Percentiles rank a stretch among this genome's conserved stretches.
These are phyloP conservation scores for Pyrrhoderma lamaoense DNA, from an alignment of 1,284 basidiomycete genomes.

Conservation along the genomic window DNA sequence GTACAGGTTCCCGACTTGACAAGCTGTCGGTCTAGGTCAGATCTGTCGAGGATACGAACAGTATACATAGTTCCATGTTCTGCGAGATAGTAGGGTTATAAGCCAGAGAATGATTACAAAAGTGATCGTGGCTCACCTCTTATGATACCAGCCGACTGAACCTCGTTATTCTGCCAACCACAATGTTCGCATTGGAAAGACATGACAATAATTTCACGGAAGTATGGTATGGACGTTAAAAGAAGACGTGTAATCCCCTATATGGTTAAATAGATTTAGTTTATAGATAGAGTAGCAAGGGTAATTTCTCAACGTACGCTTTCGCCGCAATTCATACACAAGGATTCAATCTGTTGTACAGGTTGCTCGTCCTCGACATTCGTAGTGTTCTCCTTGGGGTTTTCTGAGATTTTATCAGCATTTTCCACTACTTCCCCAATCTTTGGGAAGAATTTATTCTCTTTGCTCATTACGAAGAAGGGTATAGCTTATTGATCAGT, in stretches of 20 bases:
- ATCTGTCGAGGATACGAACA: slow-evolving; percentile 65
- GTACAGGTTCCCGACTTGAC: slow-evolving; percentile 86
- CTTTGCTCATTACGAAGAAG: not conserved
- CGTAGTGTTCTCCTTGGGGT: slow-evolving; percentile 24
- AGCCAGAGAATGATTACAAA: not conserved
- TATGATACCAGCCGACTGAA: slow-evolving; percentile 87
- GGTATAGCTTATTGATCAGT: not conserved
- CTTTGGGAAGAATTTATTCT: slow-evolving; percentile 37
- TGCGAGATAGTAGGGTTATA: slow-evolving; percentile 24
- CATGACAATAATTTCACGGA: slow-evolving; percentile 93
- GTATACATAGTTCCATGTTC: slow-evolving; percentile 74
- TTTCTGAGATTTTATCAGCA: slow-evolving; percentile 22
- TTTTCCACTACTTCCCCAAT: slow-evolving; percentile 41
- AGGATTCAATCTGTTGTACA: slow-evolving; percentile 79
- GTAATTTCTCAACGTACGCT: slow-evolving; percentile 47
- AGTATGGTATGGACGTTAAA: slow-evolving; percentile 94
- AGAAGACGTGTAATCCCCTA: slow-evolving; percentile 90
- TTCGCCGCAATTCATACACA: slow-evolving; percentile 92
- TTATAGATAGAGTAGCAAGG: not conserved
- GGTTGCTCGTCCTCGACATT: slow-evolving; percentile 49
- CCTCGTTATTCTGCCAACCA: slow-evolving; percentile 87
- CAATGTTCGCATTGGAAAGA: slow-evolving; percentile 96
- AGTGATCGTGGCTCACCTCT: slow-evolving; percentile 55
- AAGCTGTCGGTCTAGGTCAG: slow-evolving; percentile 89
- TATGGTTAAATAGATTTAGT: slow-evolving; percentile 22